Base-by-base conservation (phyloP, 805 yeast species). In the Candida methanosorbosa region DNA sequence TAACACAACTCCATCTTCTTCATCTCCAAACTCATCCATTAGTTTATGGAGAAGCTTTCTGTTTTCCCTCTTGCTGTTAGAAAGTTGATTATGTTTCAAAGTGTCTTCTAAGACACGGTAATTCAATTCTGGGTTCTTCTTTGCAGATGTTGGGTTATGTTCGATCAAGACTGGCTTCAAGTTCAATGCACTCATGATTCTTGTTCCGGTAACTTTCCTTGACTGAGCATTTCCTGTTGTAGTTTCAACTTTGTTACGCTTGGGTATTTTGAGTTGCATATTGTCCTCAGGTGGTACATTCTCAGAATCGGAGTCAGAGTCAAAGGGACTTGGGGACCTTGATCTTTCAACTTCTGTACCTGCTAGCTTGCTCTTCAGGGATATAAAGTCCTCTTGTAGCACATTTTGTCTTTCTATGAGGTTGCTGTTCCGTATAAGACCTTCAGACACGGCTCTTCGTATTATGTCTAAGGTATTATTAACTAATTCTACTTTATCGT, bases 1-100 rank as follows among this genome's bases (percentile, higher is more conserved):
- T n/a, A n/a, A n/a, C n/a, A n/a, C 22, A 4, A 5, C 41, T 33
- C 62, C 61, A 31, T 41, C 38, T 23, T 44, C 45, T 25, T 40
- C 39, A 17, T 43, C 32, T 22, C 34, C 38, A 14, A 70, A 41
- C 47, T 72, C 78, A 19, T 39, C 34, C 22, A 51, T 39, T 18
- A 73, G 38, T 13, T 45, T 47, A 1, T 42, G 49, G 1, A 40
- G 37, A 24, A 68, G 56, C 4, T 51, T 30, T 4, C 45, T 51
- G 3, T 45, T 41, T 1, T 43, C 28, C 2, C 36, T 41, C 16
- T 36, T 28, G 2, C 30, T 24, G 19, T 36, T 33, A 26, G 22
- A 25, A 38, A 37, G 17, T 9, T 29, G n/a, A 20, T 29, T 29
- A 14, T 26, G 29, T 14, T 14, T 29, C n/a, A 20, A 9, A 14